Evolutionary conservation across 2,329 filamentous ascomycete species (phyloP).

Genomic region (Fusarium papillatum): DNA sequence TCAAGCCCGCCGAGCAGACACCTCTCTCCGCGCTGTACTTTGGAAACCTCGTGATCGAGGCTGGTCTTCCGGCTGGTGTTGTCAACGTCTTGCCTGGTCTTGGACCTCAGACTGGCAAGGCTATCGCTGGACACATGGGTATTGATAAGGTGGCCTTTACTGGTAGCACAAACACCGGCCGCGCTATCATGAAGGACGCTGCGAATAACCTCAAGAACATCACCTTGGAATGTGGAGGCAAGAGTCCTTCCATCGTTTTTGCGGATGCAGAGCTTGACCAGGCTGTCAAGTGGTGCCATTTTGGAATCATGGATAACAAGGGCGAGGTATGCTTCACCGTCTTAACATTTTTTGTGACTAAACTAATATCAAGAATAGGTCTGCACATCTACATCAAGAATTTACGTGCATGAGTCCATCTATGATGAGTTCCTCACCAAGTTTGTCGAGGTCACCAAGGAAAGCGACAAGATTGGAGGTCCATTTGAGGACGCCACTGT

Average conservation of each 20-base stretch:
- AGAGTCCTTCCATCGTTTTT: conserved; percentile 69
- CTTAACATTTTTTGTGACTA: background rate
- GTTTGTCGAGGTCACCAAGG: conserved; percentile 61
- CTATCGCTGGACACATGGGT: conserved; percentile 72
- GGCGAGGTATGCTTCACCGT: conserved; percentile 59
- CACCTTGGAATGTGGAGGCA: conserved; percentile 70
- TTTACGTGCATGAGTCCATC: conserved; percentile 69
- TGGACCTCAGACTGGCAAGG: conserved; percentile 73
- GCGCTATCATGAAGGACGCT: conserved; percentile 77
- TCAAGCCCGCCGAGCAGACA: conserved; percentile 72
- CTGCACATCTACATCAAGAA: conserved; percentile 69
- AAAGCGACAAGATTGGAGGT: conserved; percentile 70
- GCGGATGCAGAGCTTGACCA: conserved; percentile 71
- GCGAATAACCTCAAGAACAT: conserved; percentile 70
- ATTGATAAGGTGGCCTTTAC: conserved; percentile 82
- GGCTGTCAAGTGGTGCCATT: conserved; percentile 65
- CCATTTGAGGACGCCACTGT: conserved; percentile 73
- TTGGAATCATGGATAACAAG: conserved; percentile 64
- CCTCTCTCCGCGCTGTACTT: conserved; percentile 71
- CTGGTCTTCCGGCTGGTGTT: conserved; percentile 81
- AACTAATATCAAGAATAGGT: conserved; percentile 53
- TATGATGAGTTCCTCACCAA: conserved; percentile 70
- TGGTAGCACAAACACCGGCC: conserved; percentile 75
- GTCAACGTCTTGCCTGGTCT: conserved; percentile 78
- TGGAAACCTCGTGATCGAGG: conserved; percentile 74